Percentiles rank a stretch among this genome's conserved stretches.
Evolutionary conservation across 306 rosid species (phyloP).

Genomic region (Trifolium repens): DNA sequence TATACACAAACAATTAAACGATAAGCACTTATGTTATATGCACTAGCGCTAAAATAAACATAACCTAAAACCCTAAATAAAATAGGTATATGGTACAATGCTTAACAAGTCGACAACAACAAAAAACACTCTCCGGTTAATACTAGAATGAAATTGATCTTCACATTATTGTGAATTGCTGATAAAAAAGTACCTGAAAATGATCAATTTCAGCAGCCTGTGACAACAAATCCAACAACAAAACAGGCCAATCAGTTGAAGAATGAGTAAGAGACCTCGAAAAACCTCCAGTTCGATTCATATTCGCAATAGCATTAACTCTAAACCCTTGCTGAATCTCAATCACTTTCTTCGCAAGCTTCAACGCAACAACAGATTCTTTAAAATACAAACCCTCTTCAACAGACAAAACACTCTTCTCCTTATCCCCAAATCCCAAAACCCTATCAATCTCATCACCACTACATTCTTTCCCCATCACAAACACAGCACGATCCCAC

Average conservation of each 20-base stretch:
- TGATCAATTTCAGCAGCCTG: conserved; percentile 87
- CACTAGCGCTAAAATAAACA: neutral
- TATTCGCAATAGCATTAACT: conserved; percentile 69
- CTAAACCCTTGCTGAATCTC: conserved; percentile 70
- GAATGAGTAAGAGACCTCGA: conserved; percentile 79
- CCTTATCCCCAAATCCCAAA: conserved; percentile 55
- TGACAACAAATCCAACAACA: conserved; percentile 83
- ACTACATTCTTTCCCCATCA: conserved; percentile 57
- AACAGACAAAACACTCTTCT: conserved; percentile 51
- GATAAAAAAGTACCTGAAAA: conserved; percentile 73
- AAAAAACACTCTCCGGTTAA: neutral
- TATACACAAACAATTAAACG: neutral
- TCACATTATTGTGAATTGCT: neutral
- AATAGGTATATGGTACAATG: neutral
- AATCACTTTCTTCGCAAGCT: conserved; percentile 79
- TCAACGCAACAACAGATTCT: conserved; percentile 76
- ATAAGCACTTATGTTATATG: neutral
- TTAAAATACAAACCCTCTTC: conserved; percentile 78
- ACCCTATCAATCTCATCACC: conserved; percentile 60
- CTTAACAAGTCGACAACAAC: neutral
- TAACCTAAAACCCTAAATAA: neutral
- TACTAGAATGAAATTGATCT: neutral
- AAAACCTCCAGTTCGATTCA: conserved; percentile 62
- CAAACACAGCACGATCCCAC: conserved; percentile 83
- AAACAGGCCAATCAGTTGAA: conserved; percentile 89